A percentile compares a stretch with the other conserved stretches of the same genome.
Evolutionary conservation across 768 basidiomycete species (phyloP).

Genomic region (Gymnopilus dilepis): DNA sequence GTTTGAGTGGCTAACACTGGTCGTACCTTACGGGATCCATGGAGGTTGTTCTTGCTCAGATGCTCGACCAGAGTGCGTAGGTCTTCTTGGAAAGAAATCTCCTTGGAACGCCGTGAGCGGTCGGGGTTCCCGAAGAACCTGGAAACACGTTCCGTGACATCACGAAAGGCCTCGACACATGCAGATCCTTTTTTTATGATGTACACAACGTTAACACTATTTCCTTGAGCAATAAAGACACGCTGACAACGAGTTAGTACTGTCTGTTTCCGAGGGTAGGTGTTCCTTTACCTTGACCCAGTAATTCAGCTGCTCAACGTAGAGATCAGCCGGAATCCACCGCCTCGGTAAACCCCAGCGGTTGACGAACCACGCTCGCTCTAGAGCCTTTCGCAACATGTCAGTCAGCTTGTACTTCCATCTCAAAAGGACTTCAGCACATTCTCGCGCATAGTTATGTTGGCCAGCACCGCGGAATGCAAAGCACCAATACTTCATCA

Average conservation of each 20-base stretch:
- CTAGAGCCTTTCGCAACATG: no score
- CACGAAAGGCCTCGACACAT: neutral
- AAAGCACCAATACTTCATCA: conserved; percentile 33
- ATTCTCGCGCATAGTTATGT: conserved; percentile 40
- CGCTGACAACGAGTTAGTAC: no score
- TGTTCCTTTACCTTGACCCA: no score
- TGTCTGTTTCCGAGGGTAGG: no score
- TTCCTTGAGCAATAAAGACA: neutral
- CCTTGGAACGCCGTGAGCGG: neutral
- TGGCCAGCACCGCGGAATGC: conserved; percentile 35
- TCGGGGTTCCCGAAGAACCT: neutral
- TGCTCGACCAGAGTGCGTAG: neutral
- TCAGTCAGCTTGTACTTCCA: no score
- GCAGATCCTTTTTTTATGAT: neutral
- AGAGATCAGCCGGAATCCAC: no score
- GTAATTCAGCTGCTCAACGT: no score
- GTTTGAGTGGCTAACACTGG: no score
- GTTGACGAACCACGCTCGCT: no score
- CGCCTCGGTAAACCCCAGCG: no score
- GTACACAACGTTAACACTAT: neutral
- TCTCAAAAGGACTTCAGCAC: conserved; percentile 21
- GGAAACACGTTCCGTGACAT: neutral
- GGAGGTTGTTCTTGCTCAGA: neutral
- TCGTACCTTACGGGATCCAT: no score
- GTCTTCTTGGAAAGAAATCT: neutral